Base-by-base conservation (phyloP, 1,284 basidiomycete species). In the Tilletia setariae region DNA sequence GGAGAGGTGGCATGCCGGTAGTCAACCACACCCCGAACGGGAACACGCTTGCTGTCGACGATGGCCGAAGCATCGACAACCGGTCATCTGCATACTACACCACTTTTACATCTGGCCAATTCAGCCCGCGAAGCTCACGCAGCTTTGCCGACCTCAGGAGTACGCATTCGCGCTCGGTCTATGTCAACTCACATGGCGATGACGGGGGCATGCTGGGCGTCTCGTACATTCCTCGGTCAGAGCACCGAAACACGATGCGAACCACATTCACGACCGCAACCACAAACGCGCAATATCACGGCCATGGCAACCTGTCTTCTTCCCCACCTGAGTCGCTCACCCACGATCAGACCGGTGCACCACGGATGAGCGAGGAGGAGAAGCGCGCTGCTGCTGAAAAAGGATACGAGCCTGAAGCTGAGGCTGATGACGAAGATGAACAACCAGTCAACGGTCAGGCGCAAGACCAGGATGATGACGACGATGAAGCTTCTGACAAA, bases 401-500 rank as follows among this genome's bases (percentile, higher is more conserved):
- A 40, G 35, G 35, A 6, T 15, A 25, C 13, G 51, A 53, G 51
- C 23, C 28, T 25, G 51, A 25, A 4, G 21, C 13, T 15, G 23
- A 6, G 23, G 51, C 23, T 11, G 28, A 28, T 4, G 21, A 25
- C 28, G 28, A 53, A 15, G 51, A 53, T 25, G 51, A 53, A 28
- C 8, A 23, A 9, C 8, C 25, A 8, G 25, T 1, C n/a, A 13
- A 11, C 6, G 51, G 16, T 11, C 51, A 53, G 7, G 19, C 21
- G 21, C 23, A 25, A 13, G 56, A 32, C 7, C 15, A 85, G 84
- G 71, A 90, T 87, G n/a, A 88, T 88, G 64, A 85, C 85, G 74
- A 86, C 85, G 59, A 87, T 86, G 2, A 84, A 84, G 72, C 85
- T 11, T 85, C 86, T 6, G 86, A 87, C 9, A 90, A 90, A 49